Evolutionary conservation across 1,139 yeast genomes (phyloP).

Genomic region (Kodamaea sp.): DNA sequence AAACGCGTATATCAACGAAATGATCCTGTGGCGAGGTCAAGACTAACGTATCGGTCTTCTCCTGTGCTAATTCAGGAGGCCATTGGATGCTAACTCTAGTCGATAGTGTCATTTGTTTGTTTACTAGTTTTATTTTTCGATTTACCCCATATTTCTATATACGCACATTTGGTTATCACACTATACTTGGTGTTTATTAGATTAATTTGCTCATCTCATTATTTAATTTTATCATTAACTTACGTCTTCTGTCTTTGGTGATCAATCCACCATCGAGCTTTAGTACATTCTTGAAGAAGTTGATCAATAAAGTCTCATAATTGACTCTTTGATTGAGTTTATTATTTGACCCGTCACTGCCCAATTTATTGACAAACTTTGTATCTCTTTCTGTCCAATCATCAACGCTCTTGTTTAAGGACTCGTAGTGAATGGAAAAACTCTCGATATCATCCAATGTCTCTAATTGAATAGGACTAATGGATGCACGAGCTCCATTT

Average conservation of each 20-base stretch:
- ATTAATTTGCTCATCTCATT: conserved; percentile 2
- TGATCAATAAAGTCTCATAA: conserved; percentile 38
- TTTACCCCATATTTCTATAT: neutral
- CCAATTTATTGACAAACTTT: conserved; percentile 22
- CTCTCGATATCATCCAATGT: conserved; percentile 45
- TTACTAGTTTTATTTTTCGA: neutral
- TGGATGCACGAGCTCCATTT: conserved; percentile 2
- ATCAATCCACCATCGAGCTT: conserved; percentile 41
- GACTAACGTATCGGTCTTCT: conserved; percentile 51
- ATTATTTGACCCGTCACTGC: conserved; percentile 16
- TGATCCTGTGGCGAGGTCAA: conserved; percentile 42
- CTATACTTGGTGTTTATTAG: neutral
- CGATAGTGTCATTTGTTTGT: conserved; percentile 30
- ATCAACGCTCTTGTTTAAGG: conserved; percentile 28
- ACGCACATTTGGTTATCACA: neutral
- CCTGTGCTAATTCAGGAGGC: conserved; percentile 43
- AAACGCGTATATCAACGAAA: conserved; percentile 44
- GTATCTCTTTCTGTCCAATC: conserved; percentile 41
- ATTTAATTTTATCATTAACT: conserved; percentile 18
- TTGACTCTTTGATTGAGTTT: conserved; percentile 30
- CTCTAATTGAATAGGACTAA: conserved; percentile 38
- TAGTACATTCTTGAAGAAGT: conserved; percentile 31
- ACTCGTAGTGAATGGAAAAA: conserved; percentile 40
- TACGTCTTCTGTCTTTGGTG: conserved; percentile 19
- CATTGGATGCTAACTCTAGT: conserved; percentile 52